A percentile compares a stretch with the other conserved stretches of the same genome.
These are phyloP conservation scores for Austroboletus niveus DNA, from an alignment of 1,284 basidiomycete genomes.

Conservation along the genomic window DNA sequence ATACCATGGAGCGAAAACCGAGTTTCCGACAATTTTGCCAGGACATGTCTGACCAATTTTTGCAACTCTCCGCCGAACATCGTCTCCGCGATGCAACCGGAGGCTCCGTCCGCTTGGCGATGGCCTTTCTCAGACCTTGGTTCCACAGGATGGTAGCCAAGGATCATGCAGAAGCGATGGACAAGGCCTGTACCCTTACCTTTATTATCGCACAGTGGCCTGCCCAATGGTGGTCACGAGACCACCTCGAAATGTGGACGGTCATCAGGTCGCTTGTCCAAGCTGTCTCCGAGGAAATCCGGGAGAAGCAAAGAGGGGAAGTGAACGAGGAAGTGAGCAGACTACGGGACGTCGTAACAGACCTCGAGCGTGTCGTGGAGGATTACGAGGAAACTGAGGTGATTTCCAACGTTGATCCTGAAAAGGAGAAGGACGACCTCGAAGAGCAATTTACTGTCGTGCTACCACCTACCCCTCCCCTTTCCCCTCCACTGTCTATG, in stretches of 20 bases:
- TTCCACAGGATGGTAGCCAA: constrained; percentile 51
- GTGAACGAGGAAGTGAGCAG: constrained; percentile 41
- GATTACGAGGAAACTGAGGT: constrained; percentile 32
- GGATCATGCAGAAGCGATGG: constrained; percentile 49
- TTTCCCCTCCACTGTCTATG: constrained; percentile 20
- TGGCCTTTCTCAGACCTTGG: constrained; percentile 66
- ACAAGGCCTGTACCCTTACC: constrained; percentile 51
- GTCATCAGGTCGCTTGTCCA: constrained; percentile 55
- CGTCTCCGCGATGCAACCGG: constrained; percentile 63
- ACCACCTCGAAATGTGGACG: constrained; percentile 57
- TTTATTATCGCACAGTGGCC: constrained; percentile 68
- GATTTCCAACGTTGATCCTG: constrained; percentile 23
- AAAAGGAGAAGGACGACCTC: constrained; percentile 17
- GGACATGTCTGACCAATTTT: constrained; percentile 61
- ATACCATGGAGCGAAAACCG: constrained; percentile 54
- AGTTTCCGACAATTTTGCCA: constrained; percentile 70
- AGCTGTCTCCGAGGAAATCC: constrained; percentile 62
- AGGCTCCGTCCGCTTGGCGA: constrained; percentile 62
- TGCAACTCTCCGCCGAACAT: constrained; percentile 49
- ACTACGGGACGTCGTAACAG: constrained; percentile 49
- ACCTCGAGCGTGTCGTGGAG: constrained; percentile 45
- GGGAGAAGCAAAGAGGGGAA: constrained; percentile 45
- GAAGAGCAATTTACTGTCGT: constrained; percentile 11
- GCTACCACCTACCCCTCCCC: constrained; percentile 26
- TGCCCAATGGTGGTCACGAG: constrained; percentile 58